Conservation (phyloP, 176 grass and related monocot genomes). For the Rhynchospora pubera region DNA sequence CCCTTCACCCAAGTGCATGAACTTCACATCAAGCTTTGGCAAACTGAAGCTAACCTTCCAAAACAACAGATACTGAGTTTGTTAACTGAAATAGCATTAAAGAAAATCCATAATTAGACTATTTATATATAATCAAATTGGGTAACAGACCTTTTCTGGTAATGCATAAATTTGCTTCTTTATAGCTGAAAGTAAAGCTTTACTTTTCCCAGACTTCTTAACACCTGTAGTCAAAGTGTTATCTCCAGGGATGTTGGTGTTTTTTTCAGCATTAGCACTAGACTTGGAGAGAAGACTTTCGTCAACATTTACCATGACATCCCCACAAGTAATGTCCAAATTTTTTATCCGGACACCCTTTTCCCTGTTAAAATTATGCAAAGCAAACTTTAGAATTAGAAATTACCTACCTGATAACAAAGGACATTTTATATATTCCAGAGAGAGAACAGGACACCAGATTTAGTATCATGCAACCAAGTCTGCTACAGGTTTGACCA, state of each 20-base stretch:
- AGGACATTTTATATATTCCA: constrained; percentile 26
- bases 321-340: constrained; percentile 75
- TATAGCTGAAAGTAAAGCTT: constrained; percentile 43
- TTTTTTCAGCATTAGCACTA: constrained; percentile 30
- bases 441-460: not conserved
- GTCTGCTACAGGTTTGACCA: not conserved
- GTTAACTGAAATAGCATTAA: constrained; percentile 23
- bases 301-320: constrained; percentile 57
- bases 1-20: constrained; percentile 67
- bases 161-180: constrained; percentile 79
- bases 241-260: constrained; percentile 24
- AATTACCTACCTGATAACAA: not conserved
- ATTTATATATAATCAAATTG: not conserved
- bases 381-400: constrained; percentile 13
- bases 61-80: constrained; percentile 77
- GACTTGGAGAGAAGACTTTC: constrained; percentile 61
- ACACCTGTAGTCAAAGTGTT: constrained; percentile 16
- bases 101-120: not conserved
- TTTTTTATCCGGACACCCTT: constrained; percentile 81
- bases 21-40: constrained; percentile 98
- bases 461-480: not conserved
- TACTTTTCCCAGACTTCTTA: constrained; percentile 49
- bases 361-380: constrained; percentile 61
- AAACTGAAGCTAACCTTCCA: constrained; percentile 99
- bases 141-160: constrained; percentile 88